Percentiles rank a stretch among this genome's conserved stretches.
Evolutionary conservation across 257 asterid genomes (phyloP).

Genomic region (Primulina tabacum): DNA sequence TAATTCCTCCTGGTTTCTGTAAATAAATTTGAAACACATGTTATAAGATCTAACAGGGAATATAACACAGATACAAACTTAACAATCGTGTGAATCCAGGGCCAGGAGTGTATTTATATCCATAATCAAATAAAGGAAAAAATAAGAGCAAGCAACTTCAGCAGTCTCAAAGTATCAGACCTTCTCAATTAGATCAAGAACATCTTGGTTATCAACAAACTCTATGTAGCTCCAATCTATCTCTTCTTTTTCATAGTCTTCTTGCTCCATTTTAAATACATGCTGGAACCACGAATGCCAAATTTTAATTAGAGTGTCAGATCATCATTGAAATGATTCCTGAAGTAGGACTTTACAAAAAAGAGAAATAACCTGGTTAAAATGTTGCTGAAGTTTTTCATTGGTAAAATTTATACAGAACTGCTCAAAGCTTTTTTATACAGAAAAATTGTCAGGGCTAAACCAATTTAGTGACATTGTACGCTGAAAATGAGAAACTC

Average conservation of each 20-base stretch:
- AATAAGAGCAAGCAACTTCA: constrained; percentile 6
- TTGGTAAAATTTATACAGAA: constrained; percentile 98
- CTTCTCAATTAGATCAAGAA: constrained; percentile 97
- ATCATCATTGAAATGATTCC: constrained; percentile 19
- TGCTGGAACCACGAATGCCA: constrained; percentile 58
- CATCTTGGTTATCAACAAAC: constrained; percentile 99
- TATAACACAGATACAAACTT: not conserved
- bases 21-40: constrained; percentile 21
- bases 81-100: constrained; percentile 12
- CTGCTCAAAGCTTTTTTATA: constrained; percentile 83
- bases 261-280: constrained; percentile 99
- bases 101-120: constrained; percentile 8
- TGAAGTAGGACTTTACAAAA: constrained; percentile 20
- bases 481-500: constrained; percentile 18
- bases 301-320: constrained; percentile 29
- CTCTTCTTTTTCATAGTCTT: constrained; percentile 94
- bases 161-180: constrained; percentile 34
- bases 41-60: constrained; percentile 12
- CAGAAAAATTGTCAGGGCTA: constrained; percentile 32
- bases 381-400: constrained; percentile 99
- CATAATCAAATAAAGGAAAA: constrained; percentile 16
- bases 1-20: constrained; percentile 99
- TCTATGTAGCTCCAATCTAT: constrained; percentile 99
- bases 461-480: constrained; percentile 11
- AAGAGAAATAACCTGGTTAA: constrained; percentile 74